phyloP scores from a whole-genome alignment of 108 stramenopile species.

The Heterococcus sp. region DNA sequence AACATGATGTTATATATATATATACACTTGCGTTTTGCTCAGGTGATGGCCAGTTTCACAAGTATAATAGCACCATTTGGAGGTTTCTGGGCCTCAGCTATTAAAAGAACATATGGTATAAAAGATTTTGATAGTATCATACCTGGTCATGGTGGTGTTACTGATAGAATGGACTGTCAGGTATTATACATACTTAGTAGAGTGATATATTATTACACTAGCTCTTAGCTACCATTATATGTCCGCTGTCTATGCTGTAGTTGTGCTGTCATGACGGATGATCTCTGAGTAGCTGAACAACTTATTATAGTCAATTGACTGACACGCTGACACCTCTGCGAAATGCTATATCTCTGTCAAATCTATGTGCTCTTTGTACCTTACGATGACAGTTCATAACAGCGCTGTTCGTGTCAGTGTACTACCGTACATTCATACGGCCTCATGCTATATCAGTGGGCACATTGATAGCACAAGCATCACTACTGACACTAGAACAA shows the following conservation, averaged over 20 bases:
- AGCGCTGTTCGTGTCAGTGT: conserved; percentile 88
- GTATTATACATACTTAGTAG: conserved; percentile 57
- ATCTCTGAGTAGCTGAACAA: no score
- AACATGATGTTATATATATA: no score
- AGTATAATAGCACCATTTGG: conserved; percentile 89
- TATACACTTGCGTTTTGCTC: no score
- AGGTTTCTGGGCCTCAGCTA: conserved; percentile 84
- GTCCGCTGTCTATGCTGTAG: no score
- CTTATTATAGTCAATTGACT: no score
- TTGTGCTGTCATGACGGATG: no score
- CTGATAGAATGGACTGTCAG: conserved; percentile 93
- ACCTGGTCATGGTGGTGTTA: conserved; percentile 92
- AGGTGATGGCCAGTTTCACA: conserved; percentile 71
- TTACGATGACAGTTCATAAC: conserved; percentile 48
- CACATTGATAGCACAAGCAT: conserved; percentile 22
- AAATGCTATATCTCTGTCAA: no score
- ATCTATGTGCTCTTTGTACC: no score
- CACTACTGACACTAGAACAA: conserved; percentile 26
- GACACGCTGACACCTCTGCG: no score
- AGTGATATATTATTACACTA: conserved; percentile 67
- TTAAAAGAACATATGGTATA: conserved; percentile 83
- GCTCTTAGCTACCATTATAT: no score
- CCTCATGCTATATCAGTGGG: conserved; percentile 10
- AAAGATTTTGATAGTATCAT: conserved; percentile 90
- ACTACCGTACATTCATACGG: conserved; percentile 87